Base-by-base conservation (phyloP, 257 asterid species). In the Dorcoceras hygrometricum region DNA sequence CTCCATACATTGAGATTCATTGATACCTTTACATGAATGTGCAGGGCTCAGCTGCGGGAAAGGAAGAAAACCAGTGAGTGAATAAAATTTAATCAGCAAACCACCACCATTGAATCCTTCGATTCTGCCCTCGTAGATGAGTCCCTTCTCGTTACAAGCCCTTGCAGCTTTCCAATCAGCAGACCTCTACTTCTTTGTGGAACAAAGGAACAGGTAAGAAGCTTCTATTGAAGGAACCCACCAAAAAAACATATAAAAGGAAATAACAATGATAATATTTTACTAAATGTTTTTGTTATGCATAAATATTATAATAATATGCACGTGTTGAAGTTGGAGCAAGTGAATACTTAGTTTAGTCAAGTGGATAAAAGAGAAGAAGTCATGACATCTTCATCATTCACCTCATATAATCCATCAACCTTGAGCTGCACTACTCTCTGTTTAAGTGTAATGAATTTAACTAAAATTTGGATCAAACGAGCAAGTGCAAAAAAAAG, bases 91-190 rank as follows among this genome's bases (percentile, higher is more conserved):
- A 70, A 93, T 76, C 43, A 90, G 87, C 81, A 93, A 80, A 59
- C 99, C 99, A 28, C 97, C 97, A 60, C 85, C 79, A 56, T 90
- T 90, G 77, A 72, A 88, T 71, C 95, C 89, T 76, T 85, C 99
- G 34, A 90, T 78, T 80, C 71, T 82, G 66, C 92, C 96, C 26
- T 86, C 89, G 22, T 71, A 86, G 59, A 83, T 62, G 50, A 76
- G 77, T 56, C 95, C 95, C 74, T 79, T 83, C 63, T 88, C 89
- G 22, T 76, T 57, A 79, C 86, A 85, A 23, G 83, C 78, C 67
- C 67, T 84, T 74, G 96, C 97, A 57, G 87, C 90, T 80, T 83
- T 88, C 99, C 99, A 93, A 75, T 90, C 99, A 67, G 97, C 98
- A 73, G 96, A 86, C 95, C 87, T 85, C 99, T 93, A 90, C 91